A percentile compares a stretch with the other conserved stretches of the same genome.
phyloP scores from a whole-genome alignment of 306 rosid genomes.

The Cicer bijugum region DNA sequence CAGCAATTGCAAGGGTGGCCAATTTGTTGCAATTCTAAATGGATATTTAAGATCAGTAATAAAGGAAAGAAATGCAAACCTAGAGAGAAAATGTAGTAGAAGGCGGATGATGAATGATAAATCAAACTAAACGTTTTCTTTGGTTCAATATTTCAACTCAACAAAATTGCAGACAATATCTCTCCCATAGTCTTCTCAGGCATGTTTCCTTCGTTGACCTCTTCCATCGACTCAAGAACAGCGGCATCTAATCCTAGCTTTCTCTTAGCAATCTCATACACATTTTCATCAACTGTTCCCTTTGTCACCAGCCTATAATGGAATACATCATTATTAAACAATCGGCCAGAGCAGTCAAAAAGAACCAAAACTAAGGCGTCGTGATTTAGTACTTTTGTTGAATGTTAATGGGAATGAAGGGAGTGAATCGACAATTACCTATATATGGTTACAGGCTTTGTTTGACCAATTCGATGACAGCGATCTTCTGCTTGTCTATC shows the following conservation, averaged over 20 bases:
- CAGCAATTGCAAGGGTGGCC: neutral
- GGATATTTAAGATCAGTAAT: conserved; percentile 16
- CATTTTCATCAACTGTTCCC: conserved; percentile 93
- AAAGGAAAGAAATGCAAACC: neutral
- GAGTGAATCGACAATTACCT: conserved; percentile 55
- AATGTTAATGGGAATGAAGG: conserved; percentile 12
- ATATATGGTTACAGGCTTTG: conserved; percentile 83
- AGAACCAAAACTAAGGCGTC: neutral
- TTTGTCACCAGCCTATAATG: conserved; percentile 78
- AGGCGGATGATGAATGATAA: neutral
- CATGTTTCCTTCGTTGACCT: conserved; percentile 69
- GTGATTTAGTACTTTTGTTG: neutral
- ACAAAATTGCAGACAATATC: conserved; percentile 82
- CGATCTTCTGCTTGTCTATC: conserved; percentile 98
- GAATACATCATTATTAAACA: conserved; percentile 16
- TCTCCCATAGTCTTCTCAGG: conserved; percentile 98
- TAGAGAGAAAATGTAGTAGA: neutral
- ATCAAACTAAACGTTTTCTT: neutral
- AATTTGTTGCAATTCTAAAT: conserved; percentile 19
- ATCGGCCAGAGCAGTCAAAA: conserved; percentile 10
- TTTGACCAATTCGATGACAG: conserved; percentile 93
- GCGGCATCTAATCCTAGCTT: conserved; percentile 94
- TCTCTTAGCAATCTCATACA: conserved; percentile 94
- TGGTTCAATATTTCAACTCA: conserved; percentile 54
- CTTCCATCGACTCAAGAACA: conserved; percentile 83